These are phyloP conservation scores for Xanthoceras sorbifolium DNA, from an alignment of 345 rosid genomes.

Conservation along the genomic window DNA sequence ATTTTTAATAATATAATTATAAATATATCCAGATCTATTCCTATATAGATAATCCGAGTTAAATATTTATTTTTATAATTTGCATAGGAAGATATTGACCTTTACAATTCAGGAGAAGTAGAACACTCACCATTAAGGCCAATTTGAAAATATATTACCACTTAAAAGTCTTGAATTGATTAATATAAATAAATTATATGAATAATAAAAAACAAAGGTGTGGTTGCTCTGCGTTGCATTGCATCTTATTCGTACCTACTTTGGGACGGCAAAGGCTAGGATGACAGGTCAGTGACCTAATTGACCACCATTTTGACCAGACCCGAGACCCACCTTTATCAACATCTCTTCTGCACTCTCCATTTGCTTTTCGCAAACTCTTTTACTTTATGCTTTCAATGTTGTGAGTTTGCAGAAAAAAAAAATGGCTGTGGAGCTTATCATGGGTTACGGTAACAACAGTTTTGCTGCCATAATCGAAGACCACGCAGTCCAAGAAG, in stretches of 20 bases:
- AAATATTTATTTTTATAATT: too few species aligned
- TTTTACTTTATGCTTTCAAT: background rate
- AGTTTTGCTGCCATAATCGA: conserved; percentile 44
- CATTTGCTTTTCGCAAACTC: conserved; percentile 10
- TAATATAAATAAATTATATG: background rate
- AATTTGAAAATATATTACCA: too few species aligned
- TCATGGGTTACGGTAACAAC: conserved; percentile 44
- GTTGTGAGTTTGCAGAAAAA: conserved; percentile 20
- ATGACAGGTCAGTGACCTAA: conserved; percentile 33
- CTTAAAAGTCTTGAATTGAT: too few species aligned
- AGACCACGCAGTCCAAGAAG: conserved; percentile 72
- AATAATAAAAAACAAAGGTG: background rate
- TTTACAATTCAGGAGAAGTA: too few species aligned
- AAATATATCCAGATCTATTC: too few species aligned
- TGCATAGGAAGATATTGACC: too few species aligned
- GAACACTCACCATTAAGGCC: too few species aligned
- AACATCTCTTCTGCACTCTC: conserved; percentile 23
- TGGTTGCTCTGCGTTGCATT: conserved; percentile 15
- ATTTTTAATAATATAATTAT: too few species aligned
- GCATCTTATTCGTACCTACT: conserved; percentile 31
- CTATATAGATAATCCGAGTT: too few species aligned
- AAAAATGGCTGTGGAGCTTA: conserved; percentile 58
- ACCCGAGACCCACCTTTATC: conserved; percentile 38
- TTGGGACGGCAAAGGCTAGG: conserved; percentile 33
- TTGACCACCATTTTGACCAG: conserved; percentile 43